Conservation (phyloP, 352 stramenopile genomes). For the Aphanomyces astaci region DNA sequence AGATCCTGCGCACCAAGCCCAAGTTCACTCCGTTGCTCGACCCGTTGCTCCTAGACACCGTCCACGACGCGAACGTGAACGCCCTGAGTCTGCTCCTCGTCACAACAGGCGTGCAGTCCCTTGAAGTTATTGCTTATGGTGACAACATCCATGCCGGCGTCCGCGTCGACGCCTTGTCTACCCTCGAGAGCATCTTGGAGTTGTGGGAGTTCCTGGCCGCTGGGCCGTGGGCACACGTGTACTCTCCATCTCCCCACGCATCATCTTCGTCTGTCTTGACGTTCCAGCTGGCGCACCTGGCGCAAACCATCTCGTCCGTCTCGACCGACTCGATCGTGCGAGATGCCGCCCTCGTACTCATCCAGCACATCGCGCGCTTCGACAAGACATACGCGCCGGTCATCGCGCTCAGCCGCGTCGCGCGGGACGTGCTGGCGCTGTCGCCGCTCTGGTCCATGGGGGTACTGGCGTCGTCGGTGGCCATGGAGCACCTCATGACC, state of each 20-base stretch:
- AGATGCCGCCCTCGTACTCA: background rate
- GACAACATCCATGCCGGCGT: background rate
- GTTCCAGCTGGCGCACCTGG: background rate
- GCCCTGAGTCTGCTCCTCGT: background rate
- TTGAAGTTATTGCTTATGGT: background rate
- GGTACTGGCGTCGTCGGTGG: background rate
- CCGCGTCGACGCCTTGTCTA: slow-evolving; percentile 5
- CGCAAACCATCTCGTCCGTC: background rate
- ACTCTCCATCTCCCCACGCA: background rate
- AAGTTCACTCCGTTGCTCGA: slow-evolving; percentile 12
- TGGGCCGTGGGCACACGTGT: background rate
- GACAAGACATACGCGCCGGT: background rate
- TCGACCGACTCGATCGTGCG: slow-evolving; percentile 10
- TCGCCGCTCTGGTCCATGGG: slow-evolving; percentile 4
- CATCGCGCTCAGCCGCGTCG: background rate
- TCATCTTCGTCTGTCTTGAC: background rate
- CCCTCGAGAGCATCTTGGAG: background rate
- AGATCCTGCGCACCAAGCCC: slow-evolving; percentile 6
- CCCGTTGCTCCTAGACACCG: background rate
- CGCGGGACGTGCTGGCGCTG: background rate
- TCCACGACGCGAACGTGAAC: background rate
- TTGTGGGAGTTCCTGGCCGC: slow-evolving; percentile 2
- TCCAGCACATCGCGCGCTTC: background rate
- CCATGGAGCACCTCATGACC: background rate
- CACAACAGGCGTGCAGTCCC: background rate